Conservation (phyloP, 306 rosid genomes). For the Cucumis hystrix region DNA sequence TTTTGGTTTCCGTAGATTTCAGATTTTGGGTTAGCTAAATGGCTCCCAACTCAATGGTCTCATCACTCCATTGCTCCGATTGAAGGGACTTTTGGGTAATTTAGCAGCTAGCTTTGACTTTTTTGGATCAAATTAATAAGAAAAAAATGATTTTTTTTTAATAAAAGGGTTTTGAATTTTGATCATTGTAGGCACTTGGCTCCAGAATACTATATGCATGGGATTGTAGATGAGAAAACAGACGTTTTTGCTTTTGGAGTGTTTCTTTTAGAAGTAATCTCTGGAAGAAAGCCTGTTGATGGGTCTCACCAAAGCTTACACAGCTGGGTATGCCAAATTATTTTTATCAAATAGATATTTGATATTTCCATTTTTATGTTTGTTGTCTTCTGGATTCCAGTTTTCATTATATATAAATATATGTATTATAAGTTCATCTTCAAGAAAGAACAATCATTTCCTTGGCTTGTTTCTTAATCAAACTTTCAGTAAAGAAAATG, state of each 20-base stretch:
- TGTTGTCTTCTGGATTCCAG: not conserved
- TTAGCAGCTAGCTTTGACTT: not conserved
- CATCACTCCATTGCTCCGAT: constrained; percentile 96
- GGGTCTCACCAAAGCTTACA: constrained; percentile 88
- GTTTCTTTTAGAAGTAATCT: constrained; percentile 61
- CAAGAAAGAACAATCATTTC: not conserved
- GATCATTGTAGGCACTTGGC: constrained; percentile 62
- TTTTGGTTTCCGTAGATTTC: constrained; percentile 41
- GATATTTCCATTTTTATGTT: not conserved
- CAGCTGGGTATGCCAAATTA: constrained; percentile 46
- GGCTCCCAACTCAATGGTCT: constrained; percentile 97
- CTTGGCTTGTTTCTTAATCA: not conserved
- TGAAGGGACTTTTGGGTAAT: constrained; percentile 78
- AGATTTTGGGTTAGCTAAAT: constrained; percentile 95
- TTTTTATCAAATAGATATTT: not conserved
- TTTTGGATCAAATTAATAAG: not conserved
- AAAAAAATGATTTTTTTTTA: not conserved
- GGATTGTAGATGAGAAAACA: constrained; percentile 96
- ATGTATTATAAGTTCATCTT: not conserved
- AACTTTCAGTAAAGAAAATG: not conserved
- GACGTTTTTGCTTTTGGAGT: constrained; percentile 99
- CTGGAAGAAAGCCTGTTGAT: constrained; percentile 90
- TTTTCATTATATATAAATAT: not conserved
- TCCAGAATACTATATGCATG: constrained; percentile 90
- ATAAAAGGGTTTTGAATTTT: not conserved